Evolutionary conservation across 2,329 filamentous ascomycete genomes (phyloP), one percentile per base, ranked within the genome.

Genomic region (Botrytis pseudocinerea): DNA sequence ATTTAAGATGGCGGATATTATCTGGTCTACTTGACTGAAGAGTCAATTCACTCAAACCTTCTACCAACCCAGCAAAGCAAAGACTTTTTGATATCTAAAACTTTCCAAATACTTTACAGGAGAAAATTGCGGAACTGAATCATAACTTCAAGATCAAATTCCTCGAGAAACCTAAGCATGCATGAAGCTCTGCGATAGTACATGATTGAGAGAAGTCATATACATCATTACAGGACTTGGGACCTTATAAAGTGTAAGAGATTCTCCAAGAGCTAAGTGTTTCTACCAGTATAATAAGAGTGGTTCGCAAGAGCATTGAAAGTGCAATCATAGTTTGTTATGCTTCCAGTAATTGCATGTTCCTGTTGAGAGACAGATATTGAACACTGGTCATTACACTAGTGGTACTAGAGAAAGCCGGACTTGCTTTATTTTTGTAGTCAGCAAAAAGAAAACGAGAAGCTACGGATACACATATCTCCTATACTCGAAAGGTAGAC

Each of bases 161-260:
- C 1, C 10, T 16, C 9, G 20, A 1, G 22, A 28, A 28, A 0
- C 20, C 12, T 9, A 14, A 28, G 64, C 4, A 35, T 7, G 4
- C 9, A 38, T 28, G 42, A 6, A 28, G 35, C 46, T 40, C 18
- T 20, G 18, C 20, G 7, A 4, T 51, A 28, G 44, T 8, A 16
- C 14, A 40, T 66, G 22, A 12, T 54, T 25, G 46, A 28, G 25
- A 28, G 25, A 12, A 28, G 22, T 14, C 35, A 9, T 35, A 54
- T 54, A 6, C 4, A 51, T 54, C 10, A 54, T 54, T 5, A 46
- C 44, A 6, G 35, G 14, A 25, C 18, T 10, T 20, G 22, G 6
- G 0, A 16, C 22, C 2, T 16, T 4, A 1, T 3, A 48, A 6
- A 20, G 20, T 18, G 12, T 16, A 38, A 48, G 16, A 4, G 1